A percentile compares a stretch with the other conserved stretches of the same genome.
These are phyloP conservation scores for Dissophora globulifera DNA, from an alignment of 192 early-diverging fungal genomes.

Conservation along the genomic window DNA sequence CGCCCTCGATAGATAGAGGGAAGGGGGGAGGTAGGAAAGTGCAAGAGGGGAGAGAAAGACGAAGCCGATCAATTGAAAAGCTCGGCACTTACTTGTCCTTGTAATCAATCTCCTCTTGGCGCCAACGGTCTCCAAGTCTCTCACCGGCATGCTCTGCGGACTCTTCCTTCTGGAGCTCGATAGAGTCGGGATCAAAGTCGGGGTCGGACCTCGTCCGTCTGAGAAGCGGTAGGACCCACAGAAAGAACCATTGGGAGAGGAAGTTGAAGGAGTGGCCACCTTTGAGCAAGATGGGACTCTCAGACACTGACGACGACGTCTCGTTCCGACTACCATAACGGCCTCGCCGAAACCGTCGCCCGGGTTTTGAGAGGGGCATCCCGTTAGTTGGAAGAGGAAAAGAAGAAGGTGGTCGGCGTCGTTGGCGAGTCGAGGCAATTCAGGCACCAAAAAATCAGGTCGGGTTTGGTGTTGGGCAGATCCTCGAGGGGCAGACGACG, in stretches of 20 bases:
- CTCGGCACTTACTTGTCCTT: conserved; percentile 56
- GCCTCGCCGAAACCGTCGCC: background rate
- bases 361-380: conserved; percentile 16
- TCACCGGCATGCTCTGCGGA: conserved; percentile 65
- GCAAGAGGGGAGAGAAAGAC: background rate
- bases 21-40: too few relatives aligned
- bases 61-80: background rate
- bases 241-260: conserved; percentile 67
- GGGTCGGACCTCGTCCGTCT: conserved; percentile 32
- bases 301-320: conserved; percentile 8
- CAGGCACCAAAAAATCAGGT: background rate
- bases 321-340: conserved; percentile 8
- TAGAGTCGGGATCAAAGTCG: conserved; percentile 58
- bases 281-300: conserved; percentile 25
- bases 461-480: background rate
- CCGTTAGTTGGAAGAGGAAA: background rate
- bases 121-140: conserved; percentile 60
- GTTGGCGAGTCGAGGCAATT: too few relatives aligned
- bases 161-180: conserved; percentile 65
- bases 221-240: conserved; percentile 71
- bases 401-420: background rate
- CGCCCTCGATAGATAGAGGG: too few relatives aligned
- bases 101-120: conserved; percentile 49
- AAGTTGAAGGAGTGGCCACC: conserved; percentile 57
- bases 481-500: too few relatives aligned